These are phyloP conservation scores for Nothophoma quercina DNA, from an alignment of 2,329 filamentous ascomycete genomes.

Conservation along the genomic window DNA sequence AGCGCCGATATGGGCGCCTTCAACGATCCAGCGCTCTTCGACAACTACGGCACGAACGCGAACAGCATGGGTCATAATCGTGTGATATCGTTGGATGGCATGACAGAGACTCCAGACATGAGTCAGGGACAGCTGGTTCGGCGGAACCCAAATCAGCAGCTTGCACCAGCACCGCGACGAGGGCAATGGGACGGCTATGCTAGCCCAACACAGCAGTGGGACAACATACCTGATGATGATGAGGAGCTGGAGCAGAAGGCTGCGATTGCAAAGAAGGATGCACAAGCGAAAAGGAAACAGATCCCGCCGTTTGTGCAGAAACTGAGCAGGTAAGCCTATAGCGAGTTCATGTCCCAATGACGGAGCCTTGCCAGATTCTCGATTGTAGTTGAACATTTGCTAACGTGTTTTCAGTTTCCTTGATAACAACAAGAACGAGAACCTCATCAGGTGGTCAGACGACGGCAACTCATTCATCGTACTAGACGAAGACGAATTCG, in stretches of 20 bases:
- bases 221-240: constrained; percentile 72
- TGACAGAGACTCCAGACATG: constrained; percentile 35
- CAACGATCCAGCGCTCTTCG: constrained; percentile 49
- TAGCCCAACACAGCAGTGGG: constrained; percentile 55
- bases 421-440: constrained; percentile 90
- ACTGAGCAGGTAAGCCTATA: constrained; percentile 79
- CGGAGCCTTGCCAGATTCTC: neutral
- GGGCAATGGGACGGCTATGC: constrained; percentile 52
- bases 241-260: constrained; percentile 82
- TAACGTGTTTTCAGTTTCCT: constrained; percentile 73
- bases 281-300: constrained; percentile 88
- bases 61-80: constrained; percentile 34
- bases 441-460: constrained; percentile 96
- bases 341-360: constrained; percentile 7
- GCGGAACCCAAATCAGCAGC: constrained; percentile 56
- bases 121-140: constrained; percentile 55
- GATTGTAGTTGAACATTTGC: neutral
- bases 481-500: constrained; percentile 90
- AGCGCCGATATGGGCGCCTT: constrained; percentile 39
- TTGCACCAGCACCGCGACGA: constrained; percentile 48
- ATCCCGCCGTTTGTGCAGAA: constrained; percentile 99
- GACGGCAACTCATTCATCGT: constrained; percentile 97
- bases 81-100: constrained; percentile 43
- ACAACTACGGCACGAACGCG: constrained; percentile 33
- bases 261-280: constrained; percentile 82